Evolutionary conservation across 2,329 filamentous ascomycete species (phyloP).

Genomic region (Aureobasidium sp.): DNA sequence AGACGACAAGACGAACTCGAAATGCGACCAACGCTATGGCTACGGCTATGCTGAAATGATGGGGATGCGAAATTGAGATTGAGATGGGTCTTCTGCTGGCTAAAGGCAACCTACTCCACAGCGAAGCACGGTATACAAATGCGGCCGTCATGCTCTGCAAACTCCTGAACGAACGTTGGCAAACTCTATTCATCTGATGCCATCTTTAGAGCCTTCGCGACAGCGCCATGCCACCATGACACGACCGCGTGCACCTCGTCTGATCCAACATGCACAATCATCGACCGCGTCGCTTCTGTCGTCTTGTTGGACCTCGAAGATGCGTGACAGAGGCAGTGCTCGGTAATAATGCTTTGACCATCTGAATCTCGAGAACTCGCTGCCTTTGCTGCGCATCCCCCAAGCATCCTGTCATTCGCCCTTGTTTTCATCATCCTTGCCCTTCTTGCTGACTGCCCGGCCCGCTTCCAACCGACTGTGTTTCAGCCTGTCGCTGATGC

Average conservation of each 20-base stretch:
- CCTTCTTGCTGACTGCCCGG: not conserved
- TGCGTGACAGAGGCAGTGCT: not conserved
- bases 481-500: slow-evolving; percentile 3
- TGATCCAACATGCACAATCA: not conserved
- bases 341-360: not conserved
- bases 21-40: not conserved
- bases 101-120: not conserved
- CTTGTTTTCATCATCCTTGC: not conserved
- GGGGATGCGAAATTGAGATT: not conserved
- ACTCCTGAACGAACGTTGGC: not conserved
- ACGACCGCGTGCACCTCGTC: not conserved
- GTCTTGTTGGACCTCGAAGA: not conserved
- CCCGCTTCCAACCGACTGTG: not conserved
- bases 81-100: not conserved
- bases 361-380: not conserved
- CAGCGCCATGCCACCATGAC: not conserved
- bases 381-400: not conserved
- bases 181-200: not conserved
- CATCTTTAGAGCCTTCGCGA: not conserved
- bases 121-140: not conserved
- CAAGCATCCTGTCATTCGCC: not conserved
- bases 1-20: not conserved
- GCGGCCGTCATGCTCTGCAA: not conserved
- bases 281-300: not conserved
- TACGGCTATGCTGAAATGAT: not conserved